Percentiles rank a stretch among this genome's conserved stretches.
Conservation (phyloP, 1,284 basidiomycete species). For the Pseudozyma sp. region DNA sequence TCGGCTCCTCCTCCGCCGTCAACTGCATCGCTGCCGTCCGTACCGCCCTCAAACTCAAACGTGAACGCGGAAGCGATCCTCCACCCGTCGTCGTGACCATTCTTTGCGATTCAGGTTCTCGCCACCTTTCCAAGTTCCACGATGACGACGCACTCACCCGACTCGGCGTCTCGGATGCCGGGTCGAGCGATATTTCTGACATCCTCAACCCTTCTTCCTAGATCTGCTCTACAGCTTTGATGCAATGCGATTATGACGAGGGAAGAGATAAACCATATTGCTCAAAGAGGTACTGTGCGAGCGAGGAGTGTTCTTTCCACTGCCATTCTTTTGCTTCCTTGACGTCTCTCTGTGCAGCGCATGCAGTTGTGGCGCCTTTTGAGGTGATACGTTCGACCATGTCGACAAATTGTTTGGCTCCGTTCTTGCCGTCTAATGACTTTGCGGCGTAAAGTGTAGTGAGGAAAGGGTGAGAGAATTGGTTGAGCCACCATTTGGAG, state of each 20-base stretch:
- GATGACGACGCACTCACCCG: constrained; percentile 51
- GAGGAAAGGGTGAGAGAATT: constrained; percentile 40
- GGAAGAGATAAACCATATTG: constrained; percentile 15
- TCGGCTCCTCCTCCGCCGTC: constrained; percentile 95
- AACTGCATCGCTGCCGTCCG: constrained; percentile 88
- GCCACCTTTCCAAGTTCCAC: constrained; percentile 68
- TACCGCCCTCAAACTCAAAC: constrained; percentile 61
- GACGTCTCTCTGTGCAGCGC: constrained; percentile 43
- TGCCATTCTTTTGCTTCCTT: constrained; percentile 37
- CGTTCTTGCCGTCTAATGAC: constrained; percentile 16
- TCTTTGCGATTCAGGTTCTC: constrained; percentile 64
- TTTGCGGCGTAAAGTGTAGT: constrained; percentile 16
- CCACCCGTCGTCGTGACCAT: constrained; percentile 65
- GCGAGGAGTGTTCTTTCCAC: constrained; percentile 27
- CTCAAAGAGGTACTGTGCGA: constrained; percentile 23
- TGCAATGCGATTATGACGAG: background rate
- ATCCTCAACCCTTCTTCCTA: constrained; percentile 38
- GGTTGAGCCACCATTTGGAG: constrained; percentile 56
- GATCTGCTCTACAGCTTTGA: no score
- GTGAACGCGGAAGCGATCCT: constrained; percentile 29
- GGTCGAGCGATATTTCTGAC: constrained; percentile 60
- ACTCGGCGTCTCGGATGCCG: constrained; percentile 47
- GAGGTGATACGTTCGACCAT: constrained; percentile 37
- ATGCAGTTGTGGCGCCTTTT: constrained; percentile 43
- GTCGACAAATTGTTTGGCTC: constrained; percentile 52